A percentile compares a stretch with the other conserved stretches of the same genome.
phyloP scores from a whole-genome alignment of 441 rosid species.

The Mallotus japonicus region DNA sequence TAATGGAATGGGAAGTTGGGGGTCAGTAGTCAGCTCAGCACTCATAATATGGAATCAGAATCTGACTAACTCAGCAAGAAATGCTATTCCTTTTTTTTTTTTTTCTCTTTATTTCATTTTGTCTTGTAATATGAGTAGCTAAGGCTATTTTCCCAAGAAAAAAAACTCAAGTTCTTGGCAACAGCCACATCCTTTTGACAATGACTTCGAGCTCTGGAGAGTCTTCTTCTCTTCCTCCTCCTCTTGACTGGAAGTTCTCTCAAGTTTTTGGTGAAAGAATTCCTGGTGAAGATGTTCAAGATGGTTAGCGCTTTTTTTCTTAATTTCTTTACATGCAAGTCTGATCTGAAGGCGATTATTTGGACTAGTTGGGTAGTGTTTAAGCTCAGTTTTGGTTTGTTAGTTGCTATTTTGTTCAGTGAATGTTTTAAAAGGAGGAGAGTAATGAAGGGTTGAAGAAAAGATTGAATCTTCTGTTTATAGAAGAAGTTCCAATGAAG shows the following conservation, averaged over 20 bases:
- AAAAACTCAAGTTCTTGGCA: too few relatives aligned
- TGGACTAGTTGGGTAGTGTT: not conserved
- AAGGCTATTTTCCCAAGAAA: not conserved
- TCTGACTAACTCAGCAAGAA: not conserved
- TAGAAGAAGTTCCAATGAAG: not conserved
- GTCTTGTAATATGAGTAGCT: too few relatives aligned
- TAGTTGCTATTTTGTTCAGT: not conserved
- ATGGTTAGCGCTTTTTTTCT: slow-evolving; percentile 32
- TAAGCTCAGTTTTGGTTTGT: not conserved
- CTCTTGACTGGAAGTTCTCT: slow-evolving; percentile 57
- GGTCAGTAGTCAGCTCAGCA: not conserved
- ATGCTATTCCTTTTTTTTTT: not conserved
- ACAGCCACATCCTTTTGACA: not conserved
- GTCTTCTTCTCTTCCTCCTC: slow-evolving; percentile 20
- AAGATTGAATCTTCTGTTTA: not conserved
- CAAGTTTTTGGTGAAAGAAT: slow-evolving; percentile 61
- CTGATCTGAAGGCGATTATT: not conserved
- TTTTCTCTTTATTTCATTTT: not conserved
- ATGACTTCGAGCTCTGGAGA: slow-evolving; percentile 20
- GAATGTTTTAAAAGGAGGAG: not conserved
- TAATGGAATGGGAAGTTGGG: slow-evolving; percentile 9
- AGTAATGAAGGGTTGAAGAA: not conserved
- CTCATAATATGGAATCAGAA: slow-evolving; percentile 5
- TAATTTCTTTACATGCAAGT: not conserved
- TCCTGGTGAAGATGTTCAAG: slow-evolving; percentile 56